Conservation (phyloP, 2,329 filamentous ascomycete species). For the Lomentospora prolificans region DNA sequence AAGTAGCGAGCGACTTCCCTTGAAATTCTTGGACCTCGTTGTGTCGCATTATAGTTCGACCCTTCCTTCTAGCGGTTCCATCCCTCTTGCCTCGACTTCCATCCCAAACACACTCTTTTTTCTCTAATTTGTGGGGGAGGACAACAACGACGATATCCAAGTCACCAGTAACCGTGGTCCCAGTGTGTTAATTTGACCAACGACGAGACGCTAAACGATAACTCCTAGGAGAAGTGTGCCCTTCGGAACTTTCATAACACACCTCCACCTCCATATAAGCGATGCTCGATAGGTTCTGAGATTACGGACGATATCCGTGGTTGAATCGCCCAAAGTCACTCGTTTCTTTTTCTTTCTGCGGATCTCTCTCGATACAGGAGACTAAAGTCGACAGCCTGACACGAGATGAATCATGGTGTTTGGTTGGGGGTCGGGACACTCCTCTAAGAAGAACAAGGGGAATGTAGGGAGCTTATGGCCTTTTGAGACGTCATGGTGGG, state of each 20-base stretch:
- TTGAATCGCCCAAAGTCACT: neutral
- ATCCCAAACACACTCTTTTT: neutral
- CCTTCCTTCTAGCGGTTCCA: neutral
- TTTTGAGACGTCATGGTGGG: neutral
- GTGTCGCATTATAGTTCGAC: no score
- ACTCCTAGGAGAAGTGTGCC: no score
- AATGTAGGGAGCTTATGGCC: neutral
- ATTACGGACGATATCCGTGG: neutral
- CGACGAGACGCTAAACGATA: neutral
- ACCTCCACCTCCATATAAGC: neutral
- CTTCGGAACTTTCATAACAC: no score
- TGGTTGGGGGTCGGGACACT: neutral
- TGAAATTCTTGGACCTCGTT: neutral
- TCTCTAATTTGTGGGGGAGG: neutral
- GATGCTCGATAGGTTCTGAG: neutral
- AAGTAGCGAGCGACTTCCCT: neutral
- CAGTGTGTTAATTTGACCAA: neutral
- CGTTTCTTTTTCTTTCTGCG: neutral
- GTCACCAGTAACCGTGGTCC: neutral
- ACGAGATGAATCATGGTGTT: neutral
- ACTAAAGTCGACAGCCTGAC: neutral
- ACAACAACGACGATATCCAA: neutral
- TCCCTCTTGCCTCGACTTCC: neutral
- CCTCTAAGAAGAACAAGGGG: neutral
- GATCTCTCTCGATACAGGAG: neutral